Evolutionary conservation across 2,329 filamentous ascomycete species (phyloP).

Genomic region (Aspergillus piperis): DNA sequence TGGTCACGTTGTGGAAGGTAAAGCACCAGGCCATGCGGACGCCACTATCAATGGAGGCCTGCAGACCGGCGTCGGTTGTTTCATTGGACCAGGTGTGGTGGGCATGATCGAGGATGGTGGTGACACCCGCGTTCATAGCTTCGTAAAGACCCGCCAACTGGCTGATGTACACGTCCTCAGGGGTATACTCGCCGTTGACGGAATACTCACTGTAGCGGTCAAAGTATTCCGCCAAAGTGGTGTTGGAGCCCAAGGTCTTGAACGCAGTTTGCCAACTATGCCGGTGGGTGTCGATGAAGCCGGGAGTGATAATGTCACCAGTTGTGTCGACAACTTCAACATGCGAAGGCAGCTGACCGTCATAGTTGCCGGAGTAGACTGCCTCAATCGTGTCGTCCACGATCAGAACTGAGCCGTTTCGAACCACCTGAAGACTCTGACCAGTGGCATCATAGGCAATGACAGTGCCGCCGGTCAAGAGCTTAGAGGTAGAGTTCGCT

Average conservation of each 20-base stretch:
- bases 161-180: slow-evolving; percentile 51
- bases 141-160: slow-evolving; percentile 25
- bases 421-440: no score
- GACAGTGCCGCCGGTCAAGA: no score
- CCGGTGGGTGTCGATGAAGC: slow-evolving; percentile 60
- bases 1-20: slow-evolving; percentile 40
- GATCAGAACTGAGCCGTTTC: background rate
- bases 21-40: slow-evolving; percentile 53
- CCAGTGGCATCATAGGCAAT: no score
- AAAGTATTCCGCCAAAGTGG: slow-evolving; percentile 53
- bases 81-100: no score
- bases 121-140: no score
- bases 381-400: background rate
- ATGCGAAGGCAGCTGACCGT: background rate
- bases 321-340: background rate
- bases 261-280: slow-evolving; percentile 60
- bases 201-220: slow-evolving; percentile 2
- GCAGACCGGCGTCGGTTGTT: no score
- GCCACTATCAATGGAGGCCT: slow-evolving; percentile 52
- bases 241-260: slow-evolving; percentile 57
- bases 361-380: background rate
- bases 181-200: slow-evolving; percentile 35
- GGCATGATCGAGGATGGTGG: no score
- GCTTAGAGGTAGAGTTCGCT: no score
- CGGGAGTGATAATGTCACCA: slow-evolving; percentile 37